Evolutionary conservation across 441 rosid genomes (phyloP).

Genomic region (Erodium chrysanthum): DNA sequence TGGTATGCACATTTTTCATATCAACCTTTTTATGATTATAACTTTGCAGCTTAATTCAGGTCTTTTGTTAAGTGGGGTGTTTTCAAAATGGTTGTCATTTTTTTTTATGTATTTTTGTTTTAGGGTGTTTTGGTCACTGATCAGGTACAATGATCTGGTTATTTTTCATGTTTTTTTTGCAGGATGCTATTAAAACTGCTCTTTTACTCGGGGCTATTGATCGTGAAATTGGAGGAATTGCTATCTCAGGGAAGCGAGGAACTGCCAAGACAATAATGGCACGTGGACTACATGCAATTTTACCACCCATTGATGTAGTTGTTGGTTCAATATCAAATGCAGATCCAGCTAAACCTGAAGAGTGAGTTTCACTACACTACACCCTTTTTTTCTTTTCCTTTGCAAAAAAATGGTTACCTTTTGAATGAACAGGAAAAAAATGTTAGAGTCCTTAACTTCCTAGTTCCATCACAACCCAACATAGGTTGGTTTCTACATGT

Average conservation of each 20-base stretch:
- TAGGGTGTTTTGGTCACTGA: not conserved
- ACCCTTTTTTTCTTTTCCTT: too few species aligned
- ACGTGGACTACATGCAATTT: slow-evolving; percentile 7
- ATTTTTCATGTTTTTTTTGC: slow-evolving; percentile 1
- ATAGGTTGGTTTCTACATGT: not conserved
- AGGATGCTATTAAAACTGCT: slow-evolving; percentile 96
- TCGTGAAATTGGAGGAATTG: slow-evolving; percentile 7
- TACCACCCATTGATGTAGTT: slow-evolving; percentile 7
- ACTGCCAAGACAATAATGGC: slow-evolving; percentile 41
- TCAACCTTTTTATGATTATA: too few species aligned
- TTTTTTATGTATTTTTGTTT: not conserved
- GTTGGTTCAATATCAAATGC: slow-evolving; percentile 37
- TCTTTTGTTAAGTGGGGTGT: not conserved
- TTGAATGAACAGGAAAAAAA: not conserved
- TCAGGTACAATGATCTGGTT: not conserved
- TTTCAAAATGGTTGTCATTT: not conserved
- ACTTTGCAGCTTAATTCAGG: not conserved
- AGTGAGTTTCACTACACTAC: slow-evolving; percentile 39
- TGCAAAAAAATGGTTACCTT: not conserved
- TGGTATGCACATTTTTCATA: too few species aligned
- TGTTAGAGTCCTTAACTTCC: not conserved
- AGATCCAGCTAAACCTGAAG: slow-evolving; percentile 75
- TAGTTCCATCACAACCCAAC: not conserved
- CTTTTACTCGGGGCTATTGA: slow-evolving; percentile 34
- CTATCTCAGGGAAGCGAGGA: slow-evolving; percentile 7